phyloP scores from a whole-genome alignment of 1,139 yeast genomes.

The Pneumocystis canis region DNA sequence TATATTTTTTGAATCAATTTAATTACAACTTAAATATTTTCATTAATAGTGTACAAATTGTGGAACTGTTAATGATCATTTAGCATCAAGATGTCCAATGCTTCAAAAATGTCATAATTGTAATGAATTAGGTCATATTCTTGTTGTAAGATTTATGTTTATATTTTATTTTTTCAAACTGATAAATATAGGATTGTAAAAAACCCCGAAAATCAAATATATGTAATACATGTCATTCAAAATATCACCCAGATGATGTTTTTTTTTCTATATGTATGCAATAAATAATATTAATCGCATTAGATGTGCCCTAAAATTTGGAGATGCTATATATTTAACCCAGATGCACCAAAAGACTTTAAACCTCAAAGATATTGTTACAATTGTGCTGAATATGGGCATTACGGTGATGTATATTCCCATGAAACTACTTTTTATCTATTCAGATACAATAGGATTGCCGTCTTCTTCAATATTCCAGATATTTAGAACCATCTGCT shows the following conservation, averaged over 20 bases:
- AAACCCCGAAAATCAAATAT: slow-evolving; percentile 9
- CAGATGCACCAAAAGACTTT: slow-evolving; percentile 5
- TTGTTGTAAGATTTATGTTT: not conserved
- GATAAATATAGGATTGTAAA: slow-evolving; percentile 6
- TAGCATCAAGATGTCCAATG: slow-evolving; percentile 10
- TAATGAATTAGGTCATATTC: slow-evolving; percentile 9
- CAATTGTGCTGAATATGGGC: slow-evolving; percentile 11
- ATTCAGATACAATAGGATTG: slow-evolving; percentile 3
- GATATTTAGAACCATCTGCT: slow-evolving; percentile 10
- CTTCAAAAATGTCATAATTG: slow-evolving; percentile 10
- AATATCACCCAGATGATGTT: slow-evolving; percentile 6
- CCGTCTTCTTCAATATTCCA: slow-evolving; percentile 5
- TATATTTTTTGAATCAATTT: not conserved
- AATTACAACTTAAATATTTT: not conserved
- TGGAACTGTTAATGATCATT: slow-evolving; percentile 11
- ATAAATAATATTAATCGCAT: not conserved
- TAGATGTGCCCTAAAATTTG: slow-evolving; percentile 11
- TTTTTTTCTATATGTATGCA: not conserved
- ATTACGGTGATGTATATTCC: slow-evolving; percentile 9
- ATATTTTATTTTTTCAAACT: not conserved
- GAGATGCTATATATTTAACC: slow-evolving; percentile 7
- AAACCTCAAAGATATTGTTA: slow-evolving; percentile 8
- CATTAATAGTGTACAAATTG: slow-evolving; percentile 8
- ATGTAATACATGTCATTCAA: slow-evolving; percentile 9
- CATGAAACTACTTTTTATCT: not conserved